Conservation (phyloP, 192 early-diverging fungal species). For the Entrophospora sp. region DNA sequence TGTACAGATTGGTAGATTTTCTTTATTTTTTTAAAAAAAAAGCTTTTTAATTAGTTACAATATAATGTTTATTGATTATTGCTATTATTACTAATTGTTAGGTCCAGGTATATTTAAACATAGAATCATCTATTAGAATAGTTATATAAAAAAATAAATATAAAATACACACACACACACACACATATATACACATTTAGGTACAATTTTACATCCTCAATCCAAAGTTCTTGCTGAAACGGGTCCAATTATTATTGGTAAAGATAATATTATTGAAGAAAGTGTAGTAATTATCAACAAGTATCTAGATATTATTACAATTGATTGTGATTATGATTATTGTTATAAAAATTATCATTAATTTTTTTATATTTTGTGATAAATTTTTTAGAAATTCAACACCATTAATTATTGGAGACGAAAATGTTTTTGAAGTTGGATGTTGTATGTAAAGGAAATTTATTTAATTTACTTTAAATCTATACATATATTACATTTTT, state of each 20-base stretch:
- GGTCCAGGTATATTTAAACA: background rate
- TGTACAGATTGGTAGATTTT: conserved; percentile 35
- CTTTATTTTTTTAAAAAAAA: background rate
- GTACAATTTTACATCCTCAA: conserved; percentile 65
- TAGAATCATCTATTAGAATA: no score
- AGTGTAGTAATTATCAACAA: conserved; percentile 60
- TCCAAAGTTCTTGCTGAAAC: conserved; percentile 55
- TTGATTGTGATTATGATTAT: background rate
- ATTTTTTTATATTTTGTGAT: background rate
- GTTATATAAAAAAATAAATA: no score
- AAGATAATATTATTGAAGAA: conserved; percentile 70
- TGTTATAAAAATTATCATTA: background rate
- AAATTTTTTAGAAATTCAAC: conserved; percentile 27
- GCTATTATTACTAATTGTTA: background rate
- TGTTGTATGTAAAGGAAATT: no score
- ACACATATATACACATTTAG: conserved; percentile 22
- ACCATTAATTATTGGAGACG: conserved; percentile 56
- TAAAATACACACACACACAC: no score
- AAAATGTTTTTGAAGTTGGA: conserved; percentile 69
- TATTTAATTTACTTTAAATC: background rate
- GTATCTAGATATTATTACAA: conserved; percentile 26
- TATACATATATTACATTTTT: background rate
- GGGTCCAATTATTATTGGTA: conserved; percentile 63
- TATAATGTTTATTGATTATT: background rate
- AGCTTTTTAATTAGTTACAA: background rate